Conservation (phyloP, 83 land plant species). For the Picea engelmannii region DNA sequence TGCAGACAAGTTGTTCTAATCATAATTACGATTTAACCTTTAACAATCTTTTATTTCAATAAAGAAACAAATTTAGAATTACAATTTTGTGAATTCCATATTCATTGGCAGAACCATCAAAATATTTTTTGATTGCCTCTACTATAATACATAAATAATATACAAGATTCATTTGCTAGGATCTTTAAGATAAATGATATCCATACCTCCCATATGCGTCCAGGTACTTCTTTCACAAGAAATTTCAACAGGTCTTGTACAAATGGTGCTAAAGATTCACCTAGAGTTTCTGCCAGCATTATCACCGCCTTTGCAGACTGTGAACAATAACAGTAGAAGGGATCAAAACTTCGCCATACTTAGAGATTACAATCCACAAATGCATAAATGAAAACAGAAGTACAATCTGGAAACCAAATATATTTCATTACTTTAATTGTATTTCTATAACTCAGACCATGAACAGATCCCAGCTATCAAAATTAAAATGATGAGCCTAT, state of each 20-base stretch:
- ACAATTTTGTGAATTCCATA: neutral
- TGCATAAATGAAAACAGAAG: neutral
- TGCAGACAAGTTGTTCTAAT: slow-evolving; percentile 21
- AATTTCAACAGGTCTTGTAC: slow-evolving; percentile 53
- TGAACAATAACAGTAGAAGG: slow-evolving; percentile 9
- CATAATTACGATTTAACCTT: neutral
- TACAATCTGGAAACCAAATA: neutral
- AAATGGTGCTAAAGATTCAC: slow-evolving; percentile 59
- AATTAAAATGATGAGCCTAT: neutral
- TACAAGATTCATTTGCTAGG: slow-evolving; percentile 3
- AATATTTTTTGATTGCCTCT: neutral
- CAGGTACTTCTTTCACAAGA: slow-evolving; percentile 81
- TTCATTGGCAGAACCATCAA: neutral
- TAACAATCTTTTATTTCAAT: neutral
- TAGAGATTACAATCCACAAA: neutral
- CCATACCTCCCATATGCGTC: slow-evolving; percentile 95
- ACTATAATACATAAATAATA: neutral
- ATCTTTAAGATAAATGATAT: slow-evolving; percentile 3
- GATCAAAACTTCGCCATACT: slow-evolving; percentile 5
- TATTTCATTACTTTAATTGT: neutral
- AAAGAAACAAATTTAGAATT: neutral
- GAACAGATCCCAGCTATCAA: neutral
- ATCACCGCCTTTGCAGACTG: slow-evolving; percentile 83
- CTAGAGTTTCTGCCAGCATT: slow-evolving; percentile 67
- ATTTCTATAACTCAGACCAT: neutral